A percentile compares a stretch with the other conserved stretches of the same genome.
Evolutionary conservation across 208 protist species (phyloP).

Genomic region (Strigomonas culicis): DNA sequence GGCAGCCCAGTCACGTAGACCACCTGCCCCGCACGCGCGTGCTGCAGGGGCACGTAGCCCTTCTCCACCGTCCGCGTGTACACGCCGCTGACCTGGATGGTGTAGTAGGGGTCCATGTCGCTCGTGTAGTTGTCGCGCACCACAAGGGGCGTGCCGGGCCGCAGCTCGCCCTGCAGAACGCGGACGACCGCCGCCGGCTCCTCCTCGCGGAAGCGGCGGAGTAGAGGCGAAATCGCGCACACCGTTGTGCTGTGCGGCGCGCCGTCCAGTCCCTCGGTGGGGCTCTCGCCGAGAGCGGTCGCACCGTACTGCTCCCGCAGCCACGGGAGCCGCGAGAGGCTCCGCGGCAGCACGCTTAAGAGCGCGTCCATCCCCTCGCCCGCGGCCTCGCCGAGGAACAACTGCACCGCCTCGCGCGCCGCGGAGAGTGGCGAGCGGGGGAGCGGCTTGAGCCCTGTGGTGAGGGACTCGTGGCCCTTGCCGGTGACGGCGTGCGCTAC

Average conservation of each 20-base stretch:
- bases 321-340: conserved; percentile 29
- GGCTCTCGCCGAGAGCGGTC: background rate
- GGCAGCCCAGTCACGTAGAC: conserved; percentile 57
- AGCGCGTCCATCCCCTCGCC: conserved; percentile 58
- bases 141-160: conserved; percentile 22
- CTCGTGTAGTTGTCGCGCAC: conserved; percentile 69
- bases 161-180: conserved; percentile 51
- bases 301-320: conserved; percentile 43
- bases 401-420: conserved; percentile 58
- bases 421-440: conserved; percentile 62
- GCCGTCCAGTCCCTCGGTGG: background rate
- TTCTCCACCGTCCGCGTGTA: conserved; percentile 43
- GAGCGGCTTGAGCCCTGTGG: conserved; percentile 32
- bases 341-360: conserved; percentile 53
- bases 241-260: background rate
- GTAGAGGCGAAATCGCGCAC: background rate
- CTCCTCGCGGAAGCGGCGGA: conserved; percentile 23
- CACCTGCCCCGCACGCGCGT: conserved; percentile 58
- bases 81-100: conserved; percentile 31
- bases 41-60: conserved; percentile 46
- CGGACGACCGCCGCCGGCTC: conserved; percentile 58
- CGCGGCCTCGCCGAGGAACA: conserved; percentile 55
- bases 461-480: conserved; percentile 40
- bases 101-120: conserved; percentile 61
- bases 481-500: conserved; percentile 74